Base-by-base conservation (phyloP, 2,329 filamentous ascomycete species). In the Fusarium dimerum region DNA sequence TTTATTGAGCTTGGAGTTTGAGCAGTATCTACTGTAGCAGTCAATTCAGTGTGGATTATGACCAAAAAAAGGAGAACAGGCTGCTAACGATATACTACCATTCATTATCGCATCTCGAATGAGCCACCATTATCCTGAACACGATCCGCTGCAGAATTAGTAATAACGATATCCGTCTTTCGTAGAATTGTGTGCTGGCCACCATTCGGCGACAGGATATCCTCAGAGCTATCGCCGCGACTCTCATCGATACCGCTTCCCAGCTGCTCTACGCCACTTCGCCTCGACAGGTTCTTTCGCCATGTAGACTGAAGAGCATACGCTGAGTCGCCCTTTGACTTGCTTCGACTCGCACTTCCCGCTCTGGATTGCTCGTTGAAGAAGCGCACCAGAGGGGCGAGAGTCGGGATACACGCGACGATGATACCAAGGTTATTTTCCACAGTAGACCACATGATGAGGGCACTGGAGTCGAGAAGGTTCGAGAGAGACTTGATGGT, bases 371-470 rank as follows among this genome's bases (percentile, higher is more conserved):
- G 62, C 34, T 69, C 69, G 26, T 63, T 60, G 41, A 71, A 71
- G 52, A 67, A 71, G 18, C 63, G 66, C 53, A 77, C 65, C 1
- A 77, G 64, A 2, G 76, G 75, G 1, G 71, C 71, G n/a, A 77
- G 71, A 0, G 74, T 72, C 7, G 76, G 75, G 10, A 78, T 61
- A 47, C 69, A 75, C 6, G 71, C 64, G 29, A 77, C 69, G 15
- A 76, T 69, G 36, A 76, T 74, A 17, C 75, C 76, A 2, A 78
- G 66, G 50, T 75, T 72, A 47, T 71, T 71, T 57, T 79, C 76
- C n/a, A 78, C 60, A 12, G 69, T 66, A 0, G 76, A 78, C 77
- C 77, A 79, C 34, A 73, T 67, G 45, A 78, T 72, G 18, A 74
- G 62, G 2, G 63, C 53, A 6, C 73, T 67, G 3, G 72, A 76